A percentile compares a stretch with the other conserved stretches of the same genome.
These are phyloP conservation scores for Phytophthora meadii DNA, from an alignment of 352 stramenopile genomes.

Conservation along the genomic window DNA sequence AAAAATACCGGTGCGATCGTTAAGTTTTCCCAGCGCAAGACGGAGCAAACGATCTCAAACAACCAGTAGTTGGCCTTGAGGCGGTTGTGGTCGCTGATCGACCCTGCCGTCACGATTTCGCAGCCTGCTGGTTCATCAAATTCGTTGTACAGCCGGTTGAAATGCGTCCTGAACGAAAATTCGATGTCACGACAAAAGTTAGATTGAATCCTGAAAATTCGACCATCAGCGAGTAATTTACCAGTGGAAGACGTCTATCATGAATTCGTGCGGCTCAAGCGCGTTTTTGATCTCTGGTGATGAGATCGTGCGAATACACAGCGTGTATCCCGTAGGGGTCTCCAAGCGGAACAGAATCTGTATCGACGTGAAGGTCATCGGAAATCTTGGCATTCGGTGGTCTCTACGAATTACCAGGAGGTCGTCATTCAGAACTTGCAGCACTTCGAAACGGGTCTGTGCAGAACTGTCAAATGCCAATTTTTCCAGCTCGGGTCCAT, in stretches of 20 bases:
- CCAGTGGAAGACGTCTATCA: slow-evolving; percentile 66
- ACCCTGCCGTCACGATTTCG: slow-evolving; percentile 57
- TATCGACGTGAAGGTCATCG: slow-evolving; percentile 53
- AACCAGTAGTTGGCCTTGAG: slow-evolving; percentile 58
- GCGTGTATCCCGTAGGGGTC: slow-evolving; percentile 49
- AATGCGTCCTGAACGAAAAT: slow-evolving; percentile 40
- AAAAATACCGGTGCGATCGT: slow-evolving; percentile 46
- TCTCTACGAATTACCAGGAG: slow-evolving; percentile 58
- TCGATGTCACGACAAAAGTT: not conserved
- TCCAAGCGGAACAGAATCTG: slow-evolving; percentile 65
- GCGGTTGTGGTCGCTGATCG: slow-evolving; percentile 43
- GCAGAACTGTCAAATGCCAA: slow-evolving; percentile 50
- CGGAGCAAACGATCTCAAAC: slow-evolving; percentile 64
- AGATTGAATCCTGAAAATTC: not conserved
- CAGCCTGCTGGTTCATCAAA: slow-evolving; percentile 44
- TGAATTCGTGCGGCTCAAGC: slow-evolving; percentile 50
- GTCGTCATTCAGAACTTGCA: slow-evolving; percentile 61
- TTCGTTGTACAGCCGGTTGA: slow-evolving; percentile 55
- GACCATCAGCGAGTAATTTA: slow-evolving; percentile 4
- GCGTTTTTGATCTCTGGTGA: slow-evolving; percentile 49
- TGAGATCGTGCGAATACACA: slow-evolving; percentile 64
- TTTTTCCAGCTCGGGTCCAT: slow-evolving; percentile 38
- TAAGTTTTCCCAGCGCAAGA: slow-evolving; percentile 59
- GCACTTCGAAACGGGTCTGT: slow-evolving; percentile 44
- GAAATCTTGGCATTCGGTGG: slow-evolving; percentile 46